These are phyloP conservation scores for Eustoma russellianum DNA, from an alignment of 257 asterid species.

Conservation along the genomic window DNA sequence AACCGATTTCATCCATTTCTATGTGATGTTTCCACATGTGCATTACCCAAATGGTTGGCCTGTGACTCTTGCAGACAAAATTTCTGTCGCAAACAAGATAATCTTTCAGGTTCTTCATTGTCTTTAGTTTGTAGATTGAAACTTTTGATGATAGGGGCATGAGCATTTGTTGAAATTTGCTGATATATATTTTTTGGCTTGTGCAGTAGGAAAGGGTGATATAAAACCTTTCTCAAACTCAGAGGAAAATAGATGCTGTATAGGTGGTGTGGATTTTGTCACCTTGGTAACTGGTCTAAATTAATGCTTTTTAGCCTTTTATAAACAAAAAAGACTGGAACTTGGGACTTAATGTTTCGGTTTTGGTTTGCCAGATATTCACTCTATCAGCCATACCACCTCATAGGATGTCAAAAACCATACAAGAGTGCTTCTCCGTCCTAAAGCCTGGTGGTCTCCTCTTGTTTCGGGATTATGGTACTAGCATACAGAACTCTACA, in stretches of 20 bases:
- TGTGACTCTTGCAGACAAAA: constrained; percentile 39
- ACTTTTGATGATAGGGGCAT: constrained; percentile 1
- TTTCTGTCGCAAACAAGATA: constrained; percentile 20
- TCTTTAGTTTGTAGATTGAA: constrained; percentile 1
- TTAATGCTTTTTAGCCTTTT: not conserved
- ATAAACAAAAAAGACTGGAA: not conserved
- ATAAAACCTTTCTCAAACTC: constrained; percentile 11
- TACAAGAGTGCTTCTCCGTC: constrained; percentile 57
- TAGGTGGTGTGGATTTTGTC: constrained; percentile 73
- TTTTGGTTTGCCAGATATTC: constrained; percentile 55
- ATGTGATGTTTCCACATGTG: constrained; percentile 57
- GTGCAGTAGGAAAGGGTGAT: constrained; percentile 30
- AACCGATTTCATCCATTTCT: constrained; percentile 53
- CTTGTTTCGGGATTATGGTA: constrained; percentile 93
- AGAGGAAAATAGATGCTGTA: constrained; percentile 40
- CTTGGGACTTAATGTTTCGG: not conserved
- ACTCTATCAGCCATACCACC: constrained; percentile 79
- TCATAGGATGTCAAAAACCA: constrained; percentile 58
- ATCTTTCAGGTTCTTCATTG: constrained; percentile 28
- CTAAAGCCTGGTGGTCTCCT: constrained; percentile 82
- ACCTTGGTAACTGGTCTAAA: constrained; percentile 49
- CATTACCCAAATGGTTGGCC: constrained; percentile 68
- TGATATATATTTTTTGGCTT: constrained; percentile 3
- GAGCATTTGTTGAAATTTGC: not conserved
- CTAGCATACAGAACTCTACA: constrained; percentile 1